Percentiles rank a stretch among this genome's conserved stretches.
Conservation (phyloP, 257 asterid species). For the Ocimum tenuiflorum region DNA sequence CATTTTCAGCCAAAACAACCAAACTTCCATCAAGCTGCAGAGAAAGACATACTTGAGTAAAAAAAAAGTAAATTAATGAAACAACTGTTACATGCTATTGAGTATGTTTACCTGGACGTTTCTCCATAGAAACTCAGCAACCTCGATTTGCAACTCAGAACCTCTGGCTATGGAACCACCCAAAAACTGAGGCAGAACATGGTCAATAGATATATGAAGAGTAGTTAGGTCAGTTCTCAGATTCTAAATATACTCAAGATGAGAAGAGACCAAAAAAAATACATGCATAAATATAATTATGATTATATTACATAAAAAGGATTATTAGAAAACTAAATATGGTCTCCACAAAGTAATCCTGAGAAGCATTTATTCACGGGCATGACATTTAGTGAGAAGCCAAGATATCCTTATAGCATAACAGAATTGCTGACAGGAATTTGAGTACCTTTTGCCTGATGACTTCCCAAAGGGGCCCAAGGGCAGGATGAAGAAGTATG, state of each 20-base stretch:
- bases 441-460: slow-evolving; percentile 70
- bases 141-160: slow-evolving; percentile 88
- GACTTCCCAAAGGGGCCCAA: slow-evolving; percentile 98
- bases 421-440: slow-evolving; percentile 3
- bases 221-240: neutral
- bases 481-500: slow-evolving; percentile 93
- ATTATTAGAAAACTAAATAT: slow-evolving; percentile 11
- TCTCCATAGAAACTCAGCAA: slow-evolving; percentile 85
- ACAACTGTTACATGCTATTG: slow-evolving; percentile 6
- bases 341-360: slow-evolving; percentile 12
- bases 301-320: neutral
- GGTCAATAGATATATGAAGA: slow-evolving; percentile 3
- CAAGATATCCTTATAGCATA: slow-evolving; percentile 5
- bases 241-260: neutral
- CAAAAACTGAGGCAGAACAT: slow-evolving; percentile 46
- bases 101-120: slow-evolving; percentile 68
- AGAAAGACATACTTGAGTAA: slow-evolving; percentile 26
- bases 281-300: neutral
- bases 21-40: slow-evolving; percentile 93
- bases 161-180: slow-evolving; percentile 87
- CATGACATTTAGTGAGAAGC: slow-evolving; percentile 11
- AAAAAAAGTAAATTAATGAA: slow-evolving; percentile 13
- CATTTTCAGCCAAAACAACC: slow-evolving; percentile 68
- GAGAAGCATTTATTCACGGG: slow-evolving; percentile 12
- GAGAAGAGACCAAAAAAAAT: neutral